Evolutionary conservation across 768 basidiomycete species (phyloP).

Genomic region (Lactifluus hygrophoroides): DNA sequence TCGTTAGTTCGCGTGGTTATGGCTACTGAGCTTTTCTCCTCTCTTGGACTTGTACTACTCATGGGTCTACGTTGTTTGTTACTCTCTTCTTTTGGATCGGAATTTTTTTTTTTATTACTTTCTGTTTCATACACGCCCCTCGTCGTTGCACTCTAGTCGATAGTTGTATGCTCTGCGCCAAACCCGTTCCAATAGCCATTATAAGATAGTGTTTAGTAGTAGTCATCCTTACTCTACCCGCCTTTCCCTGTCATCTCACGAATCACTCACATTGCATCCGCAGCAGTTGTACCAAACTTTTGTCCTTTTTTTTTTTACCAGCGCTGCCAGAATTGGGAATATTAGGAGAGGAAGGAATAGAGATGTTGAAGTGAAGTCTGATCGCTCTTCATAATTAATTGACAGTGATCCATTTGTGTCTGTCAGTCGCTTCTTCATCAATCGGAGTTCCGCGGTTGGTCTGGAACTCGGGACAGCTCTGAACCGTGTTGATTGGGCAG

Average conservation of each 20-base stretch:
- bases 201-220: slow-evolving; percentile 19
- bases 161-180: slow-evolving; percentile 17
- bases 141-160: slow-evolving; percentile 7
- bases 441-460: not conserved
- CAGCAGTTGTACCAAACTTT: slow-evolving; percentile 9
- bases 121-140: slow-evolving; percentile 11
- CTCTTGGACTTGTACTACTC: not conserved
- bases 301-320: not conserved
- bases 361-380: not conserved
- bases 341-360: not conserved
- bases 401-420: not conserved
- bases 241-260: slow-evolving; percentile 4
- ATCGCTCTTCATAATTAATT: not conserved
- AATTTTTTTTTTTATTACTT: slow-evolving; percentile 15
- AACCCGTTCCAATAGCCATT: not conserved
- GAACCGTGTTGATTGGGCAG: not conserved
- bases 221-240: slow-evolving; percentile 6
- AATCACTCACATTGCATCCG: slow-evolving; percentile 9
- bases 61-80: not conserved
- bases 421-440: not conserved
- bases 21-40: slow-evolving; percentile 7
- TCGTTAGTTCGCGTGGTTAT: slow-evolving; percentile 16
- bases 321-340: not conserved
- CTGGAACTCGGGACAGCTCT: not conserved
- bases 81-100: slow-evolving; percentile 3